Evolutionary conservation across 371 early-diverging fungal genomes (phyloP).

Genomic region (Mucor sp.): DNA sequence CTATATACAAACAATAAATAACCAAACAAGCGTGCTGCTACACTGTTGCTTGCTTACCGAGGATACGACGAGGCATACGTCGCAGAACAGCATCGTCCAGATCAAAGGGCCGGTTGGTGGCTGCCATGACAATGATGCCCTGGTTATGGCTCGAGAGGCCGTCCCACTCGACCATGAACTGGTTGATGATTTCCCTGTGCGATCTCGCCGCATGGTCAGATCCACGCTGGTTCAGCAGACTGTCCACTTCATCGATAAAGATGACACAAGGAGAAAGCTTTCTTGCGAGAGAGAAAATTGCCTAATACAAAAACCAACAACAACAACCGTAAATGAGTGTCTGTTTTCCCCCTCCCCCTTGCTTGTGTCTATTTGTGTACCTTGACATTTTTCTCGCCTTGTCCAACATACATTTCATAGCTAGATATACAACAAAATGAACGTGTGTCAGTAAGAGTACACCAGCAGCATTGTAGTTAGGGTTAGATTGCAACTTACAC

Average conservation of each 20-base stretch:
- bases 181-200: constrained; percentile 91
- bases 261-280: constrained; percentile 96
- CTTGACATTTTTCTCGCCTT: constrained; percentile 96
- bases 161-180: constrained; percentile 98
- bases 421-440: no score
- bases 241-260: constrained; percentile 98
- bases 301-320: constrained; percentile 34
- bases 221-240: constrained; percentile 87
- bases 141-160: constrained; percentile 80
- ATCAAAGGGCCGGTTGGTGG: constrained; percentile 98
- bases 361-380: constrained; percentile 6
- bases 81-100: constrained; percentile 98
- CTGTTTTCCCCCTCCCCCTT: no score
- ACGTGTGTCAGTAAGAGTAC: no score
- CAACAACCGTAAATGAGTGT: neutral
- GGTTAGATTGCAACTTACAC: constrained; percentile 47
- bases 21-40: neutral
- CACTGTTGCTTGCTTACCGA: constrained; percentile 50
- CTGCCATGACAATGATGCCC: constrained; percentile 89
- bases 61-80: constrained; percentile 93
- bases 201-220: constrained; percentile 47
- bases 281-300: constrained; percentile 95
- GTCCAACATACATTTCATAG: constrained; percentile 96
- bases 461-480: no score
- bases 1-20: constrained; percentile 33